Evolutionary conservation across 2,329 filamentous ascomycete species (phyloP), one percentile per base, ranked within the genome.

Genomic region (Aspergillus novoparasiticus): DNA sequence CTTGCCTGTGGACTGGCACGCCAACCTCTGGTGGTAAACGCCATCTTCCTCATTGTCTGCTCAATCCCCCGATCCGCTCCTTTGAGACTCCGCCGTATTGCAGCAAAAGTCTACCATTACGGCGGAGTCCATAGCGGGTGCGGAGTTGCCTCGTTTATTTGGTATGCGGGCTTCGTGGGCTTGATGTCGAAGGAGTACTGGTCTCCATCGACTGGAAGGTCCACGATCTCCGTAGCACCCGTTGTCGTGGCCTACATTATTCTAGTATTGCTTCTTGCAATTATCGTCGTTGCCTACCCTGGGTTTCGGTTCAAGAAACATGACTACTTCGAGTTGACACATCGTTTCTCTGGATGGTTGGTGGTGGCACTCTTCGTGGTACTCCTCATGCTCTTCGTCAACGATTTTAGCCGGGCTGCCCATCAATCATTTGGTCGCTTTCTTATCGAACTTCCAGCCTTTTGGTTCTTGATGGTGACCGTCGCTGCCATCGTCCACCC

Each of bases 311-410:
- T 83, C 68, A 84, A 81, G 54, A 81, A 84, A 65, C 90, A 93
- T 79, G 85, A 93, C 76, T 76, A 83, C 61, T 93, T 92, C 72
- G 91, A 93, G 78, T 78, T 86, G 55, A 85, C 85, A 54, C 91
- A 93, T 76, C 88, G 90, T 55, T 93, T 90, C 74, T 84, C 84
- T 6, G 90, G 90, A n/a, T 93, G 90, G 90, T 81, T 84, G 12
- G 82, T 86, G 11, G 80, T 93, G 6, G 81, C 78, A 1, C 77
- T 92, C 36, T 89, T 93, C 72, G 90, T 90, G 85, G 82, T 79
- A 0, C 85, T 90, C 63, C 82, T 85, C 10, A 72, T 91, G 48
- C 77, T 91, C 11, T 78, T 86, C 39, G 78, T 82, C n/a, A 77
- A 83, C 57, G 74, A 81, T 43, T 74, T 78, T n/a, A 72, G 78